phyloP scores from a whole-genome alignment of 768 basidiomycete genomes.

The Filobasidium floriforme region DNA sequence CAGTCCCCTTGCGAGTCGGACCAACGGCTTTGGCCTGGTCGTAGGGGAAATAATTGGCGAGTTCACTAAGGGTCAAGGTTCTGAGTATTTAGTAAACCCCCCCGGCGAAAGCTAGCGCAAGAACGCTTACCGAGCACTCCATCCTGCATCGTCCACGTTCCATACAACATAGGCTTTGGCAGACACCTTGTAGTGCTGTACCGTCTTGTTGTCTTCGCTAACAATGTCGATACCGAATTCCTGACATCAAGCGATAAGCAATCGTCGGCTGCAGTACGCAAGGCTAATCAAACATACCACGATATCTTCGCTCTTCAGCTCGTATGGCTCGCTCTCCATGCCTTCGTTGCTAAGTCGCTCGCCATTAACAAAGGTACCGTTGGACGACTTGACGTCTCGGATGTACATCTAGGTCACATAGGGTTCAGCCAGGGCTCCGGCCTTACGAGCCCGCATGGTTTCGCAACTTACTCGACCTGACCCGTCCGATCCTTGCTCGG shows the following conservation, averaged over 20 bases:
- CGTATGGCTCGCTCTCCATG: slow-evolving; percentile 81
- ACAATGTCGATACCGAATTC: slow-evolving; percentile 99
- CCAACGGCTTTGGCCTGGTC: slow-evolving; percentile 27
- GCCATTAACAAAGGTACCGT: slow-evolving; percentile 96
- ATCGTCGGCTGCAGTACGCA: not conserved
- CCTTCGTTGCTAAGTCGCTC: slow-evolving; percentile 84
- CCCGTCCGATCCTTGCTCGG: slow-evolving; percentile 54
- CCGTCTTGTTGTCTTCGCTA: slow-evolving; percentile 94
- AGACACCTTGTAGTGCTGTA: slow-evolving; percentile 97
- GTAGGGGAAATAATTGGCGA: slow-evolving; percentile 35
- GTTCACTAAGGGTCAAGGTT: slow-evolving; percentile 28
- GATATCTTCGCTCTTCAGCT: slow-evolving; percentile 89
- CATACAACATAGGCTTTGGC: slow-evolving; percentile 87
- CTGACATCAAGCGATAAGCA: slow-evolving; percentile 46
- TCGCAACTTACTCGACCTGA: not conserved
- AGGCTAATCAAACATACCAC: slow-evolving; percentile 54
- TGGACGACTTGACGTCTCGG: slow-evolving; percentile 95
- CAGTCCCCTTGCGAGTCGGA: slow-evolving; percentile 15
- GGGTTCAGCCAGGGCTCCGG: too few species aligned
- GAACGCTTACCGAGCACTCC: slow-evolving; percentile 35
- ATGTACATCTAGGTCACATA: slow-evolving; percentile 98
- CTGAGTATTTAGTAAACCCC: not conserved
- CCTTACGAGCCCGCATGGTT: not conserved
- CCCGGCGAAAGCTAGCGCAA: not conserved
- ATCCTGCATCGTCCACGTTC: slow-evolving; percentile 65